phyloP scores from a whole-genome alignment of 345 rosid genomes.

The Moringa oleifera region DNA sequence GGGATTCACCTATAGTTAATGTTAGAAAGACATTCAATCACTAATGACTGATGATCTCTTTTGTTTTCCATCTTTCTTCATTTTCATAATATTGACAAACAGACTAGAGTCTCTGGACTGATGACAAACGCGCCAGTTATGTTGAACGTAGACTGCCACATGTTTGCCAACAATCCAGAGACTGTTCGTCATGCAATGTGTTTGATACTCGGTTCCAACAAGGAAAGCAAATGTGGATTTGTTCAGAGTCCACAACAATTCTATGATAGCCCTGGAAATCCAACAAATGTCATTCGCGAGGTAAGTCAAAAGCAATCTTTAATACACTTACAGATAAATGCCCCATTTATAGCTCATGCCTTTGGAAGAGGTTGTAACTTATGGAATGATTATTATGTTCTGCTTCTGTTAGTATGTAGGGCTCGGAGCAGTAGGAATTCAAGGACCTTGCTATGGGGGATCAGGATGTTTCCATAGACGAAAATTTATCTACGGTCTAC shows the following conservation, averaged over 20 bases:
- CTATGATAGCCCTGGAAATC: neutral
- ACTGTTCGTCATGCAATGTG: neutral
- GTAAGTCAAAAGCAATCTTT: too few species aligned
- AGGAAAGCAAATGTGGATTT: neutral
- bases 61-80: neutral
- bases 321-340: too few species aligned
- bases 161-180: neutral
- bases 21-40: too few species aligned
- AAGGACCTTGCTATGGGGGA: slow-evolving; percentile 46
- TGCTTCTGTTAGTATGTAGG: too few species aligned
- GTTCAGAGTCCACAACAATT: neutral
- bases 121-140: neutral
- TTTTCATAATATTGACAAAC: slow-evolving; percentile 1
- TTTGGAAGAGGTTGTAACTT: too few species aligned
- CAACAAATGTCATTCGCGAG: too few species aligned
- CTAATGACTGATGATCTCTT: too few species aligned
- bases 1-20: too few species aligned
- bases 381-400: too few species aligned
- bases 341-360: too few species aligned
- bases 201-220: neutral
- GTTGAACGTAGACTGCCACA: slow-evolving; percentile 1
- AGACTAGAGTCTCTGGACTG: slow-evolving; percentile 65
- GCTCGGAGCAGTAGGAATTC: slow-evolving; percentile 46
- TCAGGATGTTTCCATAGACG: slow-evolving; percentile 61
- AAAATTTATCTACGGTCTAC: slow-evolving; percentile 51